Evolutionary conservation across 164 flowering plant genomes (phyloP), one percentile per base, ranked within the genome.

Genomic region (Piper longum): DNA sequence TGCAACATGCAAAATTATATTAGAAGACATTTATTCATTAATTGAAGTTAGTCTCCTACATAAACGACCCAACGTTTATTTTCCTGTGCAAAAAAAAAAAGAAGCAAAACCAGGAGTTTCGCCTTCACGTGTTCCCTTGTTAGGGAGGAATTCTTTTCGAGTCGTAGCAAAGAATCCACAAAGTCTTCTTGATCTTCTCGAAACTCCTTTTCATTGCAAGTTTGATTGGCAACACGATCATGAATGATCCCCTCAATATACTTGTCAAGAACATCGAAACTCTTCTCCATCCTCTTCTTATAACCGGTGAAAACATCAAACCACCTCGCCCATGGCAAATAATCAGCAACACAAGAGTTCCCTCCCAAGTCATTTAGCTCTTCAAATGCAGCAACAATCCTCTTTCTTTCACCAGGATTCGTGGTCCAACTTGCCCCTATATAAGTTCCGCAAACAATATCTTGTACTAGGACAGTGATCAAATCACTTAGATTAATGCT

Each of bases 271-370:
- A 64, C 62, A 41, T 6, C 13, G 51, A 76, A 83, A 39, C 11
- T 71, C 59, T 63, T 71, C 54, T 75, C 70, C 0, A 82, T 65
- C 57, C 70, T 62, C 7, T 60, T 26, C 0, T 57, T 43, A 13
- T 41, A 11, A 7, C 82, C 82, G 43, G 60, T 67, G 19, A 83
- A 16, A 62, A 62, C 73, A 66, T 77, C 73, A 4, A 83, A 9
- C 84, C 84, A 83, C 12, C 71, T 26, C 36, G 36, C 36, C 36
- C 36, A 26, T 26, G 36, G 36, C 36, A 26, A 26, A 26, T 26
- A 26, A 43, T 58, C 73, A n/a, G 64, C 66, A 64, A 13, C 83
- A 82, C 36, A 77, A 67, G 44, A 73, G 7, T 61, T 64, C 2
- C 63, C 78, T 12, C 69, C 0, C 67, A 75, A 41, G 11, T 44